A percentile compares a stretch with the other conserved stretches of the same genome.
These are phyloP conservation scores for Saturnispora quitensis DNA, from an alignment of 805 yeast species.

Conservation along the genomic window DNA sequence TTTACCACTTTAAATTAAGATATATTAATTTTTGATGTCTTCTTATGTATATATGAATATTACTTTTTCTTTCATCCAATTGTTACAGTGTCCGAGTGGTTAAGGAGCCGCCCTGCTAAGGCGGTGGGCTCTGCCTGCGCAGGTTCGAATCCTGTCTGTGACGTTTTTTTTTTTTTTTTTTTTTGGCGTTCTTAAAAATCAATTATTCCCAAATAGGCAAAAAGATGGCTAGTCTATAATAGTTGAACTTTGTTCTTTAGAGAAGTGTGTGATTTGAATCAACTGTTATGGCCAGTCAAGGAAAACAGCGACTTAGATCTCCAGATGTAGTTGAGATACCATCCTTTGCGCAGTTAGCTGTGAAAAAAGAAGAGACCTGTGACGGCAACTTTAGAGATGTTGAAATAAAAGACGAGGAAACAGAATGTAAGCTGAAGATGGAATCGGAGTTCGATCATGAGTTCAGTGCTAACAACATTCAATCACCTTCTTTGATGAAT, in stretches of 20 bases:
- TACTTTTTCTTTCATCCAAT: not conserved
- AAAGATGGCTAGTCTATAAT: not conserved
- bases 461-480: not conserved
- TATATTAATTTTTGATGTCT: too few species aligned
- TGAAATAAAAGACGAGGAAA: not conserved
- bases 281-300: not conserved
- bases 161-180: conserved; percentile 45
- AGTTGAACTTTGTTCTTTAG: not conserved
- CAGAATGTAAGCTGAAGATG: not conserved
- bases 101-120: conserved; percentile 75
- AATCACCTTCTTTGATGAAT: not conserved
- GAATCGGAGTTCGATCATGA: not conserved
- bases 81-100: conserved; percentile 70
- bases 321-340: not conserved
- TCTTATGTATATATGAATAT: too few species aligned
- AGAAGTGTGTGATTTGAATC: not conserved
- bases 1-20: too few species aligned
- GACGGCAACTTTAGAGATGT: not conserved
- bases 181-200: not conserved
- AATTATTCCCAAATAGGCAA: not conserved
- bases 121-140: conserved; percentile 92
- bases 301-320: not conserved
- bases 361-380: not conserved
- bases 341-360: not conserved
- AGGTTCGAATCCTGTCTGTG: conserved; percentile 99